These are phyloP conservation scores for Nakazawaea laoshanensis DNA, from an alignment of 805 yeast species.

Conservation along the genomic window DNA sequence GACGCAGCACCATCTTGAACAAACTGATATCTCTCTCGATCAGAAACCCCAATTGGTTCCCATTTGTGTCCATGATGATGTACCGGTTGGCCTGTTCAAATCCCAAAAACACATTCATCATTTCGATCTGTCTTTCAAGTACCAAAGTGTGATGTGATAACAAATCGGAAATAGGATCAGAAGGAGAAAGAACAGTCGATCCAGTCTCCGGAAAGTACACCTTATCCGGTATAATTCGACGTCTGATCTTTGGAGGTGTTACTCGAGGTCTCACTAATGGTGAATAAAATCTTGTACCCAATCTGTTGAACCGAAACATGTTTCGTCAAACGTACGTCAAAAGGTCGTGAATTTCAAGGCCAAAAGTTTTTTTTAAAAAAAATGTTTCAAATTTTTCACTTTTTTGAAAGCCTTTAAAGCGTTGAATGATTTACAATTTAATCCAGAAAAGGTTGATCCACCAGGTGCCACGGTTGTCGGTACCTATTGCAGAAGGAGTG, in stretches of 20 bases:
- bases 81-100: slow-evolving; percentile 88
- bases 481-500: slow-evolving; percentile 40
- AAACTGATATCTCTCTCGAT: slow-evolving; percentile 73
- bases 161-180: slow-evolving; percentile 54
- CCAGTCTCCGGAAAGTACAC: slow-evolving; percentile 6
- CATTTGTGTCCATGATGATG: slow-evolving; percentile 61
- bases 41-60: slow-evolving; percentile 72
- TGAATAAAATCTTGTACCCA: slow-evolving; percentile 3
- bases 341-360: no score
- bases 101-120: slow-evolving; percentile 80
- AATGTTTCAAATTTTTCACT: no score
- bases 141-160: slow-evolving; percentile 77
- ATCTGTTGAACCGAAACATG: no score
- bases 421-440: no score
- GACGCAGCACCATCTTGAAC: slow-evolving; percentile 66
- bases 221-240: slow-evolving; percentile 7
- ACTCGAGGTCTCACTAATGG: slow-evolving; percentile 6
- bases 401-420: no score
- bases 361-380: no score
- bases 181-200: slow-evolving; percentile 31
- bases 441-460: slow-evolving; percentile 37
- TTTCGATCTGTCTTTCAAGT: slow-evolving; percentile 81
- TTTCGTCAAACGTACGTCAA: no score
- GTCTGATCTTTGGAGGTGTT: slow-evolving; percentile 5
- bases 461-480: slow-evolving; percentile 49